Percentiles rank a stretch among this genome's conserved stretches.
These are phyloP conservation scores for Ceratobasidium sp. DNA, from an alignment of 1,284 basidiomycete genomes.

Conservation along the genomic window DNA sequence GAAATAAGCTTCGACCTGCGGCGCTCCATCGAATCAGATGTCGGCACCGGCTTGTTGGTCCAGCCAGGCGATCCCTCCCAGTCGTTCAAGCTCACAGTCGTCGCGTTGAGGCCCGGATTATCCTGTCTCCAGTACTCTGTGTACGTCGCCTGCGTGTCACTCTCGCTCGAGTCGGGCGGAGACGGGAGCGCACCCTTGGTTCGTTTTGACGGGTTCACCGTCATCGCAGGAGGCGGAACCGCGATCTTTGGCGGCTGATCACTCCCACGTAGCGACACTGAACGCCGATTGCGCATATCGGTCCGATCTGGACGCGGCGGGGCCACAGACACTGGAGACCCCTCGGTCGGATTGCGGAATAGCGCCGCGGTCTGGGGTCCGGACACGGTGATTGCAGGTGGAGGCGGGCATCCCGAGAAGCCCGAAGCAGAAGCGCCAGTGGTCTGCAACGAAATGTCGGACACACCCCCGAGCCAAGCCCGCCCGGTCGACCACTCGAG, in stretches of 20 bases:
- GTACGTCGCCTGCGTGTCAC: slow-evolving; percentile 19
- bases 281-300: slow-evolving; percentile 12
- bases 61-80: slow-evolving; percentile 41
- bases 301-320: slow-evolving; percentile 18
- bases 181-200: slow-evolving; percentile 24
- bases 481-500: slow-evolving; percentile 33
- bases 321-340: neutral
- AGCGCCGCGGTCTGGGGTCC: slow-evolving; percentile 8
- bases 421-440: slow-evolving; percentile 9
- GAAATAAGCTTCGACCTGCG: slow-evolving; percentile 8
- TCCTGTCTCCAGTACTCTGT: slow-evolving; percentile 37
- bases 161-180: slow-evolving; percentile 38
- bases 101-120: neutral
- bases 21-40: neutral
- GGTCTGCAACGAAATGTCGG: slow-evolving; percentile 29
- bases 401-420: neutral
- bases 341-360: neutral
- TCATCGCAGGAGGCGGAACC: slow-evolving; percentile 19
- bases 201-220: neutral
- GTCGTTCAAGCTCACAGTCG: slow-evolving; percentile 42
- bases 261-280: neutral
- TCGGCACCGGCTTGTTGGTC: slow-evolving; percentile 15
- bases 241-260: slow-evolving; percentile 15
- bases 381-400: slow-evolving; percentile 4
- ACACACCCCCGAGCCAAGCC: slow-evolving; percentile 36